These are phyloP conservation scores for Vitis hybrid DNA, from an alignment of 177 flowering plant genomes.

Conservation along the genomic window DNA sequence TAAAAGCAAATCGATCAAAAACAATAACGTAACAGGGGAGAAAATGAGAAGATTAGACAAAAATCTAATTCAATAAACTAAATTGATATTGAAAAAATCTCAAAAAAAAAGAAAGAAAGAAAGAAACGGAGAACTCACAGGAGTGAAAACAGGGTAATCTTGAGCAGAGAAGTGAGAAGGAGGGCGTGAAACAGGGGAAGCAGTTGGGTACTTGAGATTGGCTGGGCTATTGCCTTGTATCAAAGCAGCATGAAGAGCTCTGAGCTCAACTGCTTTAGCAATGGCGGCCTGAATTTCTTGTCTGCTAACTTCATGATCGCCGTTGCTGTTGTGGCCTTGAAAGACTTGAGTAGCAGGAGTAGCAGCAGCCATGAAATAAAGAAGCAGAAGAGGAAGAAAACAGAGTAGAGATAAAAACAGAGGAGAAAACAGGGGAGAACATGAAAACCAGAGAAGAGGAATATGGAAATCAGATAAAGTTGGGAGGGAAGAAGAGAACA, in stretches of 20 bases:
- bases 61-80: conserved; percentile 4
- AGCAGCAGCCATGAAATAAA: conserved; percentile 47
- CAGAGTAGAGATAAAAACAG: background rate
- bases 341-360: conserved; percentile 26
- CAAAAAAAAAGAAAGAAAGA: background rate
- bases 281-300: conserved; percentile 81
- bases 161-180: conserved; percentile 69
- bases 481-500: conserved; percentile 12
- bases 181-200: conserved; percentile 52
- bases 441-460: conserved; percentile 16
- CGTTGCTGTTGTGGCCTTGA: conserved; percentile 12
- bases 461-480: background rate
- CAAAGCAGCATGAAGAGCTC: conserved; percentile 93
- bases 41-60: too few species aligned
- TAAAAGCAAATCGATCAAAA: too few species aligned
- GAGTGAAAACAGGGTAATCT: conserved; percentile 88
- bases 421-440: background rate
- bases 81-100: background rate
- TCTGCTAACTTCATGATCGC: conserved; percentile 43
- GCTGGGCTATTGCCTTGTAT: conserved; percentile 64
- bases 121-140: conserved; percentile 38
- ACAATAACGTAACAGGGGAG: too few species aligned
- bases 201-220: conserved; percentile 34
- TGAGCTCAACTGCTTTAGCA: conserved; percentile 86
- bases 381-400: conserved; percentile 6